Evolutionary conservation across 306 rosid species (phyloP), one percentile per base, ranked within the genome.

Genomic region (Biancaea sappan): DNA sequence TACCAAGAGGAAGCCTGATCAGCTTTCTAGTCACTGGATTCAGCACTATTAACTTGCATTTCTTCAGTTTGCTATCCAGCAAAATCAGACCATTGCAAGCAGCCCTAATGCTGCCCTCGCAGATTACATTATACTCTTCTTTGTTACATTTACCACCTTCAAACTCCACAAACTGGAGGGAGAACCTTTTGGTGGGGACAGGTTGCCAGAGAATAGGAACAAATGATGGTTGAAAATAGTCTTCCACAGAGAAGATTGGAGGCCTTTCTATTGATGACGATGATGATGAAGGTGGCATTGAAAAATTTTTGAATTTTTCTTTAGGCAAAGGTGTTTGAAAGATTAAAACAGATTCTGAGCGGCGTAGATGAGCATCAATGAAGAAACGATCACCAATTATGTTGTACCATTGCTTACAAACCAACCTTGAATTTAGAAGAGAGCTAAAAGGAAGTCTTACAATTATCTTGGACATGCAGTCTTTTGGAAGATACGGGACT

Each of bases 1-100:
- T 86, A 41, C 90, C 90, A 13, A 62, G 64, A 10, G 88, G 86
- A 76, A 86, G 78, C 38, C 77, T 10, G 38, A 71, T 72, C 74
- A 75, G 50, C 74, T 86, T 81, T 80, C 84, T 68, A 14, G 90
- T 86, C 73, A 86, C 90, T 2, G 90, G 88, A 72, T 86, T 86
- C 58, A 81, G n/a, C 46, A 81, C 73, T 26, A 81, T 68, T 3
- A 86, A 77, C 65, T 84, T 82, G 60, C 80, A 86, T 34, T 59
- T 83, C 76, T 86, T 84, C 71, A 72, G 21, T 44, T 50, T 67
- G 74, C 81, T 78, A 53, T 83, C 86, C 4, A 86, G 81, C 78
- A 86, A 72, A 34, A 86, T 76, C 68, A 86, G 77, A 59, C 90
- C 90, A 47, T 79, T 79, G 82, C 84, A 83, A 43, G 86, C 53